Evolutionary conservation across 129 eudicot genomes (phyloP).

Genomic region (Logfia minima): DNA sequence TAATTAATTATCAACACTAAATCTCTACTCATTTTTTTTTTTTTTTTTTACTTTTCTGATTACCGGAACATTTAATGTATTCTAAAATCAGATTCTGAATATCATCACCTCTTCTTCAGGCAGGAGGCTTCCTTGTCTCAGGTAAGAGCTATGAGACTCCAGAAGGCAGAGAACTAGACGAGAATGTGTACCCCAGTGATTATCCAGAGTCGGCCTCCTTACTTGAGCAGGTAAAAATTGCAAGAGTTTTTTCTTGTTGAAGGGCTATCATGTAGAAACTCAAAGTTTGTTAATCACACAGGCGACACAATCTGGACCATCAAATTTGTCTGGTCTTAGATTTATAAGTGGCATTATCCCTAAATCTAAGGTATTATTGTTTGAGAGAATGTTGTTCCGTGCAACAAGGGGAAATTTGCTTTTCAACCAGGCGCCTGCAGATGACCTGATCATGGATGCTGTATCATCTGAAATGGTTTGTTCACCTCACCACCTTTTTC

Average conservation of each 20-base stretch:
- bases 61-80: not conserved
- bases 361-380: conserved; percentile 68
- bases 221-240: conserved; percentile 73
- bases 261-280: conserved; percentile 1
- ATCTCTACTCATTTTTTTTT: not conserved
- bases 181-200: conserved; percentile 57
- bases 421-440: conserved; percentile 90
- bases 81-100: conserved; percentile 16
- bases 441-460: conserved; percentile 87
- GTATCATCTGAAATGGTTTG: conserved; percentile 80
- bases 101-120: conserved; percentile 51
- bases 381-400: conserved; percentile 95
- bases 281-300: conserved; percentile 41
- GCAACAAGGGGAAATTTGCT: conserved; percentile 98
- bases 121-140: conserved; percentile 82
- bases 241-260: not conserved
- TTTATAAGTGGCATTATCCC: conserved; percentile 89
- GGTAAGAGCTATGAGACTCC: conserved; percentile 52
- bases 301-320: conserved; percentile 75
- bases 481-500: conserved; percentile 13
- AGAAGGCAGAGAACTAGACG: conserved; percentile 79
- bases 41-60: not conserved
- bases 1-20: not conserved
- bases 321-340: conserved; percentile 75
- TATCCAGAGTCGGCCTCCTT: conserved; percentile 74